Evolutionary conservation across 768 basidiomycete genomes (phyloP).

Genomic region (Clitopilus passeckerianus): DNA sequence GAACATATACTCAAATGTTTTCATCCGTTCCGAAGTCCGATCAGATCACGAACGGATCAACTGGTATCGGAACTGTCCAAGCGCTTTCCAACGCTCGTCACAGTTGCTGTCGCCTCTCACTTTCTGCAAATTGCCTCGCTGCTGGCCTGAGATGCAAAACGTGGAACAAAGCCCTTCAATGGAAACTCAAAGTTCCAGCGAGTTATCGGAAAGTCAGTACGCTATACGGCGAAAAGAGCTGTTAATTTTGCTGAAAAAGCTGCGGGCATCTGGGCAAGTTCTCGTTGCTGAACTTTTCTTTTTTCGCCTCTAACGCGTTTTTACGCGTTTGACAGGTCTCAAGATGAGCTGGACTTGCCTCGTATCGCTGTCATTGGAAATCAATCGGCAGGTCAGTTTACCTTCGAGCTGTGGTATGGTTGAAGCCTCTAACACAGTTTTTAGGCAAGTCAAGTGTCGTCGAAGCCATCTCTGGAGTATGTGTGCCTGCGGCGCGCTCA

Average conservation of each 20-base stretch:
- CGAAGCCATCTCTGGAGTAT: conserved; percentile 43
- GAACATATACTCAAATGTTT: no score
- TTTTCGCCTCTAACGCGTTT: not conserved
- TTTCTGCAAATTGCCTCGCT: no score
- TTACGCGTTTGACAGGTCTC: conserved; percentile 21
- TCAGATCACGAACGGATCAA: no score
- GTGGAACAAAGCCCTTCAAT: not conserved
- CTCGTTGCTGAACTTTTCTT: not conserved
- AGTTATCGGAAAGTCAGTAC: conserved; percentile 24
- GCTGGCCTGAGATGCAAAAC: no score
- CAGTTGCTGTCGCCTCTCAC: no score
- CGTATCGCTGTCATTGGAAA: conserved; percentile 48
- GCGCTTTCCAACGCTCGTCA: no score
- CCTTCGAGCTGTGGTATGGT: not conserved
- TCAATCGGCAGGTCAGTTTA: conserved; percentile 37
- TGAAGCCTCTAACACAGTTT: not conserved
- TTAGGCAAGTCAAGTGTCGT: conserved; percentile 39
- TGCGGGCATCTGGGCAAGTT: conserved; percentile 28
- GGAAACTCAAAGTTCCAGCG: not conserved
- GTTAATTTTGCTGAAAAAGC: conserved; percentile 22
- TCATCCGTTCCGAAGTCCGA: no score
- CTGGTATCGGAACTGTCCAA: no score
- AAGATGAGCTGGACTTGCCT: conserved; percentile 43
- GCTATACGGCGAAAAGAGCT: conserved; percentile 24
- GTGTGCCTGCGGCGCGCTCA: conserved; percentile 6